These are phyloP conservation scores for Coemansia sp. DNA, from an alignment of 192 early-diverging fungal genomes.

Conservation along the genomic window DNA sequence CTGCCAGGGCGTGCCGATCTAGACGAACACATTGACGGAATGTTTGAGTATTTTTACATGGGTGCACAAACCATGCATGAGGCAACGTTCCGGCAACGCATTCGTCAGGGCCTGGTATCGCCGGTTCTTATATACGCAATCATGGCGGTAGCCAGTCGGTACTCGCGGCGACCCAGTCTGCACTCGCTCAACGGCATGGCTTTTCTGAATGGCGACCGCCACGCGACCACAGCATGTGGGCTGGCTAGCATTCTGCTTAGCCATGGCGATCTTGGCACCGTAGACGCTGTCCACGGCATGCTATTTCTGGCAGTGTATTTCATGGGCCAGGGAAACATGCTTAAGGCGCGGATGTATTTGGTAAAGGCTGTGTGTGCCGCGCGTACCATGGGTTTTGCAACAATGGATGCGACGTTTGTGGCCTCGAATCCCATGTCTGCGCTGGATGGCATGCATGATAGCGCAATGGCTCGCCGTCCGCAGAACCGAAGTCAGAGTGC, in stretches of 20 bases:
- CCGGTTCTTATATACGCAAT: constrained; percentile 53
- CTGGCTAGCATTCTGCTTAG: constrained; percentile 49
- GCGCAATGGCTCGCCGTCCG: background rate
- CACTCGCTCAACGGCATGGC: constrained; percentile 55
- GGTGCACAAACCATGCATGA: constrained; percentile 48
- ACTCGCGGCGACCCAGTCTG: constrained; percentile 51
- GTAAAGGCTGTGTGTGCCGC: constrained; percentile 55
- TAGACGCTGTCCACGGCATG: constrained; percentile 48
- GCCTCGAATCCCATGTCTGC: constrained; percentile 43
- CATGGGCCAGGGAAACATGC: constrained; percentile 56
- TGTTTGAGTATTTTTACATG: constrained; percentile 57
- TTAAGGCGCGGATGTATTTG: constrained; percentile 54
- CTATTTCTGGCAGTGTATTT: constrained; percentile 55
- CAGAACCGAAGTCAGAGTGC: constrained; percentile 3
- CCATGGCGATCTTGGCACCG: constrained; percentile 41
- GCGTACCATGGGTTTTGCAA: constrained; percentile 49
- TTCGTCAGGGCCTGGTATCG: constrained; percentile 30
- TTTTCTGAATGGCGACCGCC: constrained; percentile 53
- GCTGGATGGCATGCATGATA: constrained; percentile 41
- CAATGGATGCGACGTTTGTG: constrained; percentile 47
- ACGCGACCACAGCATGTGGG: constrained; percentile 43
- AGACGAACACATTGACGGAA: constrained; percentile 50
- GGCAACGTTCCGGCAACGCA: constrained; percentile 39
- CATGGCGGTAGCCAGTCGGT: constrained; percentile 53
- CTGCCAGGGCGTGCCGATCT: constrained; percentile 32